Base-by-base conservation (phyloP, 1,139 yeast species). In the Diutina scorzettiae region DNA sequence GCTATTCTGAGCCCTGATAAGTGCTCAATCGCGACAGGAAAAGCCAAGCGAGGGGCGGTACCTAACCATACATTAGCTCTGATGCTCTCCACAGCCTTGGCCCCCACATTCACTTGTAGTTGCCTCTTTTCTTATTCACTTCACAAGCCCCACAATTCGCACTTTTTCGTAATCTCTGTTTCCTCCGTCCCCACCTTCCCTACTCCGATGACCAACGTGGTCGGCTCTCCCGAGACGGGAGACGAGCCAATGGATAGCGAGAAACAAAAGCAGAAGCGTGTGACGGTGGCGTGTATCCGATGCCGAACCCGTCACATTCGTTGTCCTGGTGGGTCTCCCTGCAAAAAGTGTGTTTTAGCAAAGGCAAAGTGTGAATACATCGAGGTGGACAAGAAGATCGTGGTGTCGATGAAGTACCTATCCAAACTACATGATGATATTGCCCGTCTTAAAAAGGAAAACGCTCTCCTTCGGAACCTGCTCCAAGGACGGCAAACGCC, bases 311-410 rank as follows among this genome's bases (percentile, higher is more conserved):
- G 91, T 44, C 94, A 84, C 57, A 78, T 81, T 32, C 73, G 83
- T 48, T 84, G 95, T 54, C 87, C 87, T 9, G 93, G 93, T 1
- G 91, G 86, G 1, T 73, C 78, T 33, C 86, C 89, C 0, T 84
- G 95, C 56, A 60, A 66, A 44, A 78, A 79, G 52, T 84, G 95
- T 55, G 62, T 59, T 17, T 58, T 70, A 42, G 76, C 83, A 16
- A 71, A 69, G 44, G 64, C 78, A 2, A 66, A 69, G 28, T 84
- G 95, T 62, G 87, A 81, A 52, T 84, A 83, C 51, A 71, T 76
- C 19, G 91, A 81, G 54, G 86, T 83, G 2, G 87, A 81, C 44
- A 80, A 77, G 62, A 82, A 83, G 55, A 71, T 84, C 17, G 86
- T 82, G 25, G 84, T 83, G 0, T 79, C 91, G 1, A 71, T 82